phyloP scores from a whole-genome alignment of 169 alveolate species.

The Plasmodium ovale region DNA sequence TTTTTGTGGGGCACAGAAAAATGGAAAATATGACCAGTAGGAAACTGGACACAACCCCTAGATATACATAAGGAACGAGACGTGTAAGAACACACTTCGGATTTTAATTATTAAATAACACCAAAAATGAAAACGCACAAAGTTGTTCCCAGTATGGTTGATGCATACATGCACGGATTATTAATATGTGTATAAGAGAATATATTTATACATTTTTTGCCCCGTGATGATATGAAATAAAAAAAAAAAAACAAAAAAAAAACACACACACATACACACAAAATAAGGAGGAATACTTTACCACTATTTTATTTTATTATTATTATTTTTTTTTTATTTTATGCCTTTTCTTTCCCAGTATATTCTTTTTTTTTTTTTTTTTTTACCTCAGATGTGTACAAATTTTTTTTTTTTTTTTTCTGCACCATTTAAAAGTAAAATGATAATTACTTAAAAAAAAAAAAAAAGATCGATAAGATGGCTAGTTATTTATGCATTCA shows the following conservation, averaged over 20 bases:
- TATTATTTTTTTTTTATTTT: constrained; percentile 4
- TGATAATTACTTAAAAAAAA: background rate
- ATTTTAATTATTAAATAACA: background rate
- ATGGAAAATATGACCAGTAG: background rate
- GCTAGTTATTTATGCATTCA: too few species aligned
- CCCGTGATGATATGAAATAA: constrained; percentile 3
- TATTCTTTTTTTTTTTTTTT: background rate
- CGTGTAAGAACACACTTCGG: too few species aligned
- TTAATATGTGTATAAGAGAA: background rate
- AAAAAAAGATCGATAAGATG: background rate
- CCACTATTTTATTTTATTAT: constrained; percentile 2
- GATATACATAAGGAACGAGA: too few species aligned
- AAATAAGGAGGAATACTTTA: background rate
- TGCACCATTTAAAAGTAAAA: background rate
- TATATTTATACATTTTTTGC: constrained; percentile 1
- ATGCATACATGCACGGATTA: constrained; percentile 1
- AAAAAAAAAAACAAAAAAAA: background rate
- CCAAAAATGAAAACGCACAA: background rate
- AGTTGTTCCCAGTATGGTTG: background rate
- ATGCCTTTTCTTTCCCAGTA: background rate
- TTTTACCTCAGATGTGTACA: constrained; percentile 5
- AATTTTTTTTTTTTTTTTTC: background rate
- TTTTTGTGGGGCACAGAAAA: background rate
- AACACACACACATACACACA: too few species aligned
- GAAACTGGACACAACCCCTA: too few species aligned